These are phyloP conservation scores for Choanephora cucurbitarum DNA, from an alignment of 371 early-diverging fungal genomes.

Conservation along the genomic window DNA sequence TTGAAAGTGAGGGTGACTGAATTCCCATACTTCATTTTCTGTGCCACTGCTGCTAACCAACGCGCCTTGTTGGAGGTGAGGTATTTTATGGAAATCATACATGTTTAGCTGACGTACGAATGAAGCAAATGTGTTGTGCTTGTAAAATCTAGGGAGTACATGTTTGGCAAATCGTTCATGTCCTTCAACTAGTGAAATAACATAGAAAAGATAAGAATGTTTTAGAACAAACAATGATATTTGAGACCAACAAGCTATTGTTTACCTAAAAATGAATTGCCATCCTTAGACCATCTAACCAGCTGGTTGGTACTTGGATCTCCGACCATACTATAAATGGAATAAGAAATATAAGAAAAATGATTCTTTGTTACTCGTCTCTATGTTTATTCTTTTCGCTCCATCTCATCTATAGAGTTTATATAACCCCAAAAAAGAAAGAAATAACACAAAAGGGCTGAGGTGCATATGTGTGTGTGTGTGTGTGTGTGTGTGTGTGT, in stretches of 20 bases:
- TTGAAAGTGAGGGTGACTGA: conserved; percentile 56
- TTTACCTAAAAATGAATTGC: conserved; percentile 71
- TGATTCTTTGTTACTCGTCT: too few relatives aligned
- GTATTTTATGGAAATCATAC: conserved; percentile 86
- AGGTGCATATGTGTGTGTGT: too few relatives aligned
- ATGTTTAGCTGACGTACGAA: conserved; percentile 96
- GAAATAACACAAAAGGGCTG: too few relatives aligned
- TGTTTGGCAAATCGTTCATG: conserved; percentile 83
- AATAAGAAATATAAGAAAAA: conserved; percentile 3
- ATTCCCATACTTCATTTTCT: conserved; percentile 66
- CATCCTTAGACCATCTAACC: conserved; percentile 77
- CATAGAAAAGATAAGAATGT: not conserved
- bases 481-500: too few relatives aligned
- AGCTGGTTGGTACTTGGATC: conserved; percentile 65
- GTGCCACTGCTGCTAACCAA: conserved; percentile 52
- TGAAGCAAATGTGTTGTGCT: conserved; percentile 91
- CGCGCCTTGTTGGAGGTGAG: conserved; percentile 77
- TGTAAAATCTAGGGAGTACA: conserved; percentile 85
- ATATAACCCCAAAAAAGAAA: too few relatives aligned
- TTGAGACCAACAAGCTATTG: not conserved
- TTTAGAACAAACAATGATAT: conserved; percentile 2
- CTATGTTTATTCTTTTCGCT: too few relatives aligned
- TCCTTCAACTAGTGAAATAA: conserved; percentile 45
- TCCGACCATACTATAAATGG: conserved; percentile 64
- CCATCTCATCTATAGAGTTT: too few relatives aligned